Evolutionary conservation across 1,284 basidiomycete species (phyloP), one percentile per base, ranked within the genome.

Genomic region (Melampsora larici-populina): DNA sequence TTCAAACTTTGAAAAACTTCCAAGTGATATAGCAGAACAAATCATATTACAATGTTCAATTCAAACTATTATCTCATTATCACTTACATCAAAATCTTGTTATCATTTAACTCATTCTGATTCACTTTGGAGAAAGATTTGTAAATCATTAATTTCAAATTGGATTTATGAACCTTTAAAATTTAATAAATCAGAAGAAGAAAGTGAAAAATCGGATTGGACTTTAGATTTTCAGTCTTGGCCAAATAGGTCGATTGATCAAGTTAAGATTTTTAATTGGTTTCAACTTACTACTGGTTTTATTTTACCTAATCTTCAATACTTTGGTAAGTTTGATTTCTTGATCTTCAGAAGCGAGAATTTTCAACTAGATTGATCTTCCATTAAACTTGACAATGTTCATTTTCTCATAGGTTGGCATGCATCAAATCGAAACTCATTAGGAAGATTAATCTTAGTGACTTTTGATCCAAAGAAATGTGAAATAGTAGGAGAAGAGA

Each of bases 391-490:
- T n/a, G n/a, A 40, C 29, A 2, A 43, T 70, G 60, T 58, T 24
- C 31, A 11, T 26, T 55, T 58, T 36, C 33, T 24, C 46, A 11
- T 33, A 71, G 69, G 69, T 24, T 71, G 69, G 69, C 69, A 71
- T 36, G 69, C 62, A 29, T 71, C 69, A 36, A 71, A 71, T 11
- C 58, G 46, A 8, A 21, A 43, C 43, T 43, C 49, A 18, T 40
- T 31, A 29, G 69, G 69, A 18, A 55, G 62, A 60, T 55, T 71
- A 13, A 71, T 71, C 51, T 40, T 71, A 26, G 69, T 71, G 55
- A 71, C 51, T 48, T 71, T 60, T 58, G 69, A 71, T 62, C 58
- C 69, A n/a, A 46, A 40, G 24, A 60, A 51, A 43, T 51, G 69
- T 13, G 33, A 60, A 62, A 43, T 71, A 9, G 18, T 60, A 29